Percentiles rank a stretch among this genome's conserved stretches.
These are phyloP conservation scores for Penicillium hesseltinei DNA, from an alignment of 2,329 filamentous ascomycete species.

Conservation along the genomic window DNA sequence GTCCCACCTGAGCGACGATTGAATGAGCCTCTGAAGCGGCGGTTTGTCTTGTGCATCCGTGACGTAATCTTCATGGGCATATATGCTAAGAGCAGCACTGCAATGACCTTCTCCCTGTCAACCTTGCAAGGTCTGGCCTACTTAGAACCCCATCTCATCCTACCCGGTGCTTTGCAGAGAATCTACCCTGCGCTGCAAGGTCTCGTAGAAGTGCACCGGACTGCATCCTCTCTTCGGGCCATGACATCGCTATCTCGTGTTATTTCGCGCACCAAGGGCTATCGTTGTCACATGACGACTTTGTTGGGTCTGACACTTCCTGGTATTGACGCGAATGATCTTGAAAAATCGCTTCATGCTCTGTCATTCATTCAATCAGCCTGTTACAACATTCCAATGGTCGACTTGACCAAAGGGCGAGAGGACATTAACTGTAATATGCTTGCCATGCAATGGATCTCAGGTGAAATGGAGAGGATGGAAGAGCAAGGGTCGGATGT, in stretches of 20 bases:
- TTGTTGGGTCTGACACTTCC: slow-evolving; percentile 88
- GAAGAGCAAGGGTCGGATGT: slow-evolving; percentile 83
- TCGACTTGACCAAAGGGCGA: slow-evolving; percentile 70
- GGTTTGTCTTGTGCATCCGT: slow-evolving; percentile 83
- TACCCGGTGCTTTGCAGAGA: slow-evolving; percentile 88
- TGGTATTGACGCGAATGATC: slow-evolving; percentile 94
- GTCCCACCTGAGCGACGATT: slow-evolving; percentile 76
- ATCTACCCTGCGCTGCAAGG: slow-evolving; percentile 98
- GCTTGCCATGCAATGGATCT: slow-evolving; percentile 89
- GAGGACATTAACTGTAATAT: slow-evolving; percentile 69
- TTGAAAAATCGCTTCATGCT: slow-evolving; percentile 94
- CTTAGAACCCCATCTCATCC: slow-evolving; percentile 84
- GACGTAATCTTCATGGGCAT: slow-evolving; percentile 98
- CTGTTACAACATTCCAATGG: slow-evolving; percentile 92
- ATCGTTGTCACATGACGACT: slow-evolving; percentile 91
- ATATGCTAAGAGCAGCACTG: slow-evolving; percentile 89
- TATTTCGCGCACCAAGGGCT: slow-evolving; percentile 92
- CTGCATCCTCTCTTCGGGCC: slow-evolving; percentile 86
- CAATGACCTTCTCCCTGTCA: slow-evolving; percentile 87
- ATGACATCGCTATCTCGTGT: slow-evolving; percentile 88
- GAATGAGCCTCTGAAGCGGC: slow-evolving; percentile 74
- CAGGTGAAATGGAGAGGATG: slow-evolving; percentile 89
- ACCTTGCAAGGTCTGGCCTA: slow-evolving; percentile 86
- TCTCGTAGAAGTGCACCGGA: slow-evolving; percentile 93
- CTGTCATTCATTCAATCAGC: slow-evolving; percentile 94